Base-by-base conservation (phyloP, 2,329 filamentous ascomycete genomes). In the Cordyceps javanica region DNA sequence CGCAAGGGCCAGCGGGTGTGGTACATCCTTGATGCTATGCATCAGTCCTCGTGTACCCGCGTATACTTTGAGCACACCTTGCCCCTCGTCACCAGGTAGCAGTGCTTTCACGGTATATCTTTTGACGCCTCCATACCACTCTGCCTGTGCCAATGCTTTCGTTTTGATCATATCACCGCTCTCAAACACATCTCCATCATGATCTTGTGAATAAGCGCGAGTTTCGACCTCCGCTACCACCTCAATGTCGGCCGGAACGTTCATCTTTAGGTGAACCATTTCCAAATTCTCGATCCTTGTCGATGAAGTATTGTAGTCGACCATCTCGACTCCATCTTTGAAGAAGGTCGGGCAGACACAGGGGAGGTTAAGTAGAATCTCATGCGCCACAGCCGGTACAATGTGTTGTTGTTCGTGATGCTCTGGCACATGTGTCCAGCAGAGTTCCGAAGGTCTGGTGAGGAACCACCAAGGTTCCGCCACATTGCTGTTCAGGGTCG, bases 1-100 rank as follows among this genome's bases (percentile, higher is more conserved):
- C 3, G 91, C 86, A 62, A 97, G 87, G 0, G 93, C 92, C 55
- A 99, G 76, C 2, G 92, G 87, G 68, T 99, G 93, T 8, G 94
- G 92, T 57, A 97, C 97, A 69, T 97, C 90, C 71, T 94, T 94
- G 77, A 94, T 93, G 62, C 90, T 95, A 74, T 97, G 94, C 92
- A 97, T 97, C 56, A 99, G 79, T 0, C 95, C 95, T 61, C 92
- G 86, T 71, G 92, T 94, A 60, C 95, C 94, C 13, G 92, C 93
- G 71, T 97, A 99, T 36, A 99, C 78, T 71, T 95, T 97, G 59
- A 99, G 76, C 13, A 88, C 83, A 42, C 90, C 94, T 42, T 90
- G 87, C 13, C 92, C 92, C 73, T 97, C 93, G 64, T 97, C 93
- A 26, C 91, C 89, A 1, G 95, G 93, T 0, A 99, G 77, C 16